Percentiles rank a stretch among this genome's conserved stretches.
Conservation (phyloP, 768 basidiomycete genomes). For the Mycena albidolilacea region DNA sequence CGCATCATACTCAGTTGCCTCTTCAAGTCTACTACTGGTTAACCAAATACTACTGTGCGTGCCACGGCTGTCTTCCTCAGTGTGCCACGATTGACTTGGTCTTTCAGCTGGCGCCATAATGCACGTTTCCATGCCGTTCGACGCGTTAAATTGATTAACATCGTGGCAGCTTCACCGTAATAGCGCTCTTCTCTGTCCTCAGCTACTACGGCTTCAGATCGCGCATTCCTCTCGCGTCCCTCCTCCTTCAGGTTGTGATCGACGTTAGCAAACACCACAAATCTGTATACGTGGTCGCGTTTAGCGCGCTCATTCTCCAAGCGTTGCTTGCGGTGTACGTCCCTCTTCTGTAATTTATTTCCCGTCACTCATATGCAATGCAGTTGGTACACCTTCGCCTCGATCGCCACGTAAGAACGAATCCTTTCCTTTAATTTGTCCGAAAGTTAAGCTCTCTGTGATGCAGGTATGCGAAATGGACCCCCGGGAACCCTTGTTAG, state of each 20-base stretch:
- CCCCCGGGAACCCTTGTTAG: constrained; percentile 81
- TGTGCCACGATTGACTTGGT: constrained; percentile 21
- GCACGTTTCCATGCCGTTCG: constrained; percentile 11
- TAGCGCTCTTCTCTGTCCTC: constrained; percentile 81
- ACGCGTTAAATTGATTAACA: constrained; percentile 5
- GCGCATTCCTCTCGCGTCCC: constrained; percentile 84
- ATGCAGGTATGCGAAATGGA: constrained; percentile 74
- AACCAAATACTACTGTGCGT: constrained; percentile 77
- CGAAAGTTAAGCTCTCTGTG: neutral
- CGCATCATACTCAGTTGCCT: constrained; percentile 4
- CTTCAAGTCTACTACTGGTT: constrained; percentile 76
- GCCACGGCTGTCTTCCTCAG: neutral
- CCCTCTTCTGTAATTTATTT: too few relatives aligned
- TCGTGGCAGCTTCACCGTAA: constrained; percentile 79
- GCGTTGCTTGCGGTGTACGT: constrained; percentile 79
- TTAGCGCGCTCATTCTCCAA: constrained; percentile 79
- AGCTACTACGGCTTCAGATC: constrained; percentile 81
- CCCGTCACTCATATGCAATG: constrained; percentile 30
- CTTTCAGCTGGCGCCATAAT: constrained; percentile 78
- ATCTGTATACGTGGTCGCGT: constrained; percentile 84
- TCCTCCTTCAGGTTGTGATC: constrained; percentile 87
- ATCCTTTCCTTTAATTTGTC: neutral
- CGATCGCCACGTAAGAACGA: constrained; percentile 73
- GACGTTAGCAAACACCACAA: constrained; percentile 88
- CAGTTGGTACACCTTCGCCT: constrained; percentile 85